Base-by-base conservation (phyloP, 2,329 filamentous ascomycete genomes). In the Hymenoscyphus infarciens region DNA sequence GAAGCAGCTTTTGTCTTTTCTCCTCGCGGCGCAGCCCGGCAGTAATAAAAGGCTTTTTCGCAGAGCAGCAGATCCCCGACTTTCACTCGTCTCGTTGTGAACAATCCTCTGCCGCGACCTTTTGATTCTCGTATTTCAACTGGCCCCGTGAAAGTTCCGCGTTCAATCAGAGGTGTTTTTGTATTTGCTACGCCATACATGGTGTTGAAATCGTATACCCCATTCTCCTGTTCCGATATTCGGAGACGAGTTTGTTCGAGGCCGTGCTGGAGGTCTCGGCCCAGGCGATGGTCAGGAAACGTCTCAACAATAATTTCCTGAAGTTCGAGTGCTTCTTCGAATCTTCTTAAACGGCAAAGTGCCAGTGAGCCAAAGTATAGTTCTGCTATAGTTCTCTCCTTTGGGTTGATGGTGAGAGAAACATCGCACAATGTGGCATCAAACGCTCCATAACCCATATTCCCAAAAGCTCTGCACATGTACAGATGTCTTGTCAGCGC, bases 391-490 rank as follows among this genome's bases (percentile, higher is more conserved):
- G 25, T 35, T 16, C 45, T 45, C 27, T 61, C 55, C 16, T 38
- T 66, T 7, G 70, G 67, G 64, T 77, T 73, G 7, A 38, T 27
- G 3, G 77, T 64, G 13, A 49, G 19, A 29, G 42, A 54, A 13
- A 52, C 58, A 25, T 60, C 45, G 2, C 22, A 8, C 45, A 60
- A 54, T 2, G 74, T 74, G 7, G 74, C 71, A 39, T 78, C 76
- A 60, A 73, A 79, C 56, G 66, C 64, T 55, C 68, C 66, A n/a
- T 60, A 71, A 68, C 68, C 73, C 38, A 72, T 69, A 59, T 69
- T 73, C 2, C 74, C 71, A 22, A 76, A 65, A 7, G 75, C 69
- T 29, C 77, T 72, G 55, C 79, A 77, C 45, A 77, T 70, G 57
- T 71, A 42, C 22, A 67, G n/a, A 31, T 27, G 49, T 60, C 61